Percentiles rank a stretch among this genome's conserved stretches.
phyloP scores from a whole-genome alignment of 768 basidiomycete species.

The Boletus reticuloceps region DNA sequence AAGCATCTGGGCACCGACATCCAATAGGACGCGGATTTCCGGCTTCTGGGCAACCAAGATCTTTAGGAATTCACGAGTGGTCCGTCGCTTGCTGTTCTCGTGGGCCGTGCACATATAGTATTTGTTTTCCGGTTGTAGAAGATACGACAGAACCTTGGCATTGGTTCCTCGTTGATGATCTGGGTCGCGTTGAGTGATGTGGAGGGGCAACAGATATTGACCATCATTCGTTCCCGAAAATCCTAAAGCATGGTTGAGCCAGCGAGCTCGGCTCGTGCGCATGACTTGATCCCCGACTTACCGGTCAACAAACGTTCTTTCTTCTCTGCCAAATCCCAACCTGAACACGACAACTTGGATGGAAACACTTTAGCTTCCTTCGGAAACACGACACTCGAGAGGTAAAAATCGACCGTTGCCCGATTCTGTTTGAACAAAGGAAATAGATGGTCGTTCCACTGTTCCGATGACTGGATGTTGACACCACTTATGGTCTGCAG shows the following conservation, averaged over 20 bases:
- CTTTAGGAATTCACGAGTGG: slow-evolving; percentile 19
- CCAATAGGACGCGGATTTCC: slow-evolving; percentile 46
- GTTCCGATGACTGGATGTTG: slow-evolving; percentile 30
- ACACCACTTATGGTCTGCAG: slow-evolving; percentile 17
- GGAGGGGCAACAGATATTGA: slow-evolving; percentile 36
- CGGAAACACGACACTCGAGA: slow-evolving; percentile 38
- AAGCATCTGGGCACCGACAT: slow-evolving; percentile 57
- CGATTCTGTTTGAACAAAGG: slow-evolving; percentile 27
- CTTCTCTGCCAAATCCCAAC: slow-evolving; percentile 38
- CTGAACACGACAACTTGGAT: slow-evolving; percentile 32
- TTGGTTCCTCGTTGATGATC: slow-evolving; percentile 40
- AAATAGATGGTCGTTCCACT: slow-evolving; percentile 18
- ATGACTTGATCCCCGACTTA: too few species aligned
- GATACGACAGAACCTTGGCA: slow-evolving; percentile 35
- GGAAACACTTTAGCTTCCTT: slow-evolving; percentile 37
- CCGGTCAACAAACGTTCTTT: background rate
- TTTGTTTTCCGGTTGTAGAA: slow-evolving; percentile 24
- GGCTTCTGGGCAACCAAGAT: slow-evolving; percentile 35
- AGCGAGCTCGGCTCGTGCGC: too few species aligned
- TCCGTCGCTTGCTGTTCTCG: slow-evolving; percentile 13
- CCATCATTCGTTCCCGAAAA: slow-evolving; percentile 42
- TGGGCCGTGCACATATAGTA: slow-evolving; percentile 14
- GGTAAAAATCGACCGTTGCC: slow-evolving; percentile 35
- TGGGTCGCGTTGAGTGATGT: slow-evolving; percentile 31
- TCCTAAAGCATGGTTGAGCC: slow-evolving; percentile 13